Evolutionary conservation across 2,329 filamentous ascomycete species (phyloP), one percentile per base, ranked within the genome.

Genomic region (Sphaerulina vaccinii): DNA sequence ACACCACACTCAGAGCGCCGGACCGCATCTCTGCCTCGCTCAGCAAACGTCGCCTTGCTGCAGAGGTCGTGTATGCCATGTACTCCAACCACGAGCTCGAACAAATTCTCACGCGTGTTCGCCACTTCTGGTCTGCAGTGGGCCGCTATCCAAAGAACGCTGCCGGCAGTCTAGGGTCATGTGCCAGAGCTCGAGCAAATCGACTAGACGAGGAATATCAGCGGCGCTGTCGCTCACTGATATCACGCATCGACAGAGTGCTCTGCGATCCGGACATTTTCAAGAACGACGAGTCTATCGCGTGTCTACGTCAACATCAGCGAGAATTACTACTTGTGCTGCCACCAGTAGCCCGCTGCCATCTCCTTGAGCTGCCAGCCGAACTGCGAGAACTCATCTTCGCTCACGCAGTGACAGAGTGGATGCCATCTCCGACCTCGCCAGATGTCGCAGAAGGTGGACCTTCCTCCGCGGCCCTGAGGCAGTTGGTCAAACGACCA

Each of bases 371-470:
- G 22, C 51, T 63, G 10, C 60, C 60, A 21, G 54, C 59, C 36
- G 59, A 63, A 33, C 27, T 63, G 9, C 52, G 59, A 2, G 59
- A 63, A 39, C 32, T 40, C 33, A 61, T 60, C 22, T 61, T 54
- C 52, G 42, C 41, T 24, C 46, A 52, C 35, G 49, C 59, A 11
- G 59, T 63, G 10, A 56, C 55, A 7, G 59, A 60, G 27, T 60
- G 58, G 59, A 51, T 29, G 36, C 32, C 22, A 23, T 29, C 33
- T 6, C 37, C 52, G 36, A 29, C 18, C 16, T 37, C 49, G 10
- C 10, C 23, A 40, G 22, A 37, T 43, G 39, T 16, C 11, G 19
- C 29, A 37, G 11, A 24, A 9, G 13, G 16, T 24, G 15, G 19
- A 19, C 13, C 23, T 21, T 11, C 24, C 13, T 11, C 38, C 32